These are phyloP conservation scores for Neofusicoccum parvum DNA, from an alignment of 2,329 filamentous ascomycete genomes.

Conservation along the genomic window DNA sequence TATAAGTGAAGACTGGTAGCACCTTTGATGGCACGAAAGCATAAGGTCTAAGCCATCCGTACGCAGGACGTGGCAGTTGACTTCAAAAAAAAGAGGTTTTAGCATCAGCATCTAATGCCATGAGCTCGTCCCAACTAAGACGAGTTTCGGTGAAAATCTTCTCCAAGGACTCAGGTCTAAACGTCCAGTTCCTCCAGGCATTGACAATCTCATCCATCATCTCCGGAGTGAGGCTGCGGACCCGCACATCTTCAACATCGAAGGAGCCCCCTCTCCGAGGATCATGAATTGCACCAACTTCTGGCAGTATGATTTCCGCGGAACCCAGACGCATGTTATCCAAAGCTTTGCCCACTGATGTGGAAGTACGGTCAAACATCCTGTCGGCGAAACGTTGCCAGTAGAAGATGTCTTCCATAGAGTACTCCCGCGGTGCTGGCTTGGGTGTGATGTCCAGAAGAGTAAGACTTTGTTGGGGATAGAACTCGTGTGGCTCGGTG, in stretches of 20 bases:
- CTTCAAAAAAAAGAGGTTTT: too few relatives aligned
- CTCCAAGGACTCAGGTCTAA: conserved; percentile 30
- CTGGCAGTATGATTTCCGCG: not conserved
- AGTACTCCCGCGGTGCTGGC: conserved; percentile 23
- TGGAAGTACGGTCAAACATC: not conserved
- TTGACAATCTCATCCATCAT: conserved; percentile 34
- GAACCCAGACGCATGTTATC: not conserved
- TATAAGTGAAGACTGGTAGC: too few relatives aligned
- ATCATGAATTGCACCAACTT: conserved; percentile 33
- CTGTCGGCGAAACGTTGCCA: conserved; percentile 1
- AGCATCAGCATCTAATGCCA: too few relatives aligned
- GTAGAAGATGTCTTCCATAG: conserved; percentile 13
- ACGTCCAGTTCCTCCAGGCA: conserved; percentile 40
- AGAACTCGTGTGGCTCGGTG: conserved; percentile 64
- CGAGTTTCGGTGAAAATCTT: not conserved
- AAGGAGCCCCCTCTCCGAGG: conserved; percentile 36
- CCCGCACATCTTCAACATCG: conserved; percentile 33
- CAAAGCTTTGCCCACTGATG: not conserved
- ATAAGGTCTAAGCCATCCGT: too few relatives aligned
- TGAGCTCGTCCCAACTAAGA: not conserved
- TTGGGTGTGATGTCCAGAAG: conserved; percentile 71
- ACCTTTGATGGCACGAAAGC: too few relatives aligned
- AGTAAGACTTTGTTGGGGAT: conserved; percentile 58
- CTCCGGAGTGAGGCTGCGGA: conserved; percentile 35
- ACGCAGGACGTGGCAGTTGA: too few relatives aligned